A percentile compares a stretch with the other conserved stretches of the same genome.
Evolutionary conservation across 2,329 filamentous ascomycete species (phyloP).

Genomic region (Alternaria triticimaculans): DNA sequence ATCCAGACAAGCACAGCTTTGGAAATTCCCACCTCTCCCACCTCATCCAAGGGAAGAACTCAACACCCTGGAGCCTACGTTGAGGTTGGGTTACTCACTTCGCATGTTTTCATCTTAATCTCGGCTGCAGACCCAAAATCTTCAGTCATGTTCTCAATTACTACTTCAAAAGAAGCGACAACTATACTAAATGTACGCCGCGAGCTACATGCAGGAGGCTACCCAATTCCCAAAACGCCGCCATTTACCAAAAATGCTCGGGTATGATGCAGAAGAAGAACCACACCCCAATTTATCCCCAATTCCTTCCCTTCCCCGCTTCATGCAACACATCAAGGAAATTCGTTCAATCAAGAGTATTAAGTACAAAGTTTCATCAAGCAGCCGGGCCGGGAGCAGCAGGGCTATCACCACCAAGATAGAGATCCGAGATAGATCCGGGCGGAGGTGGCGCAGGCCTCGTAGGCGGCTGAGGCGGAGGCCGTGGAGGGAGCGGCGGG

Average conservation of each 20-base stretch:
- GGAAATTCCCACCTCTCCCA: neutral
- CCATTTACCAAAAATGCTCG: neutral
- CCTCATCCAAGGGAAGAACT: fast-evolving
- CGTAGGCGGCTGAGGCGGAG: neutral
- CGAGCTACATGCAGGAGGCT: neutral
- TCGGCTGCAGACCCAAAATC: neutral
- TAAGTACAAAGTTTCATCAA: neutral
- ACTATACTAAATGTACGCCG: neutral
- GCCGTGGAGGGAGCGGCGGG: neutral
- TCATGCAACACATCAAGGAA: neutral
- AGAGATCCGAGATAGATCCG: neutral
- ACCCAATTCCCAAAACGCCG: neutral
- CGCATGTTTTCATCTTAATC: too few species aligned
- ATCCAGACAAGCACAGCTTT: neutral
- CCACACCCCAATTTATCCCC: neutral
- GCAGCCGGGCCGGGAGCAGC: neutral
- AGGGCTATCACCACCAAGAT: neutral
- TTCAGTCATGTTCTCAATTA: neutral
- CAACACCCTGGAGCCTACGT: neutral
- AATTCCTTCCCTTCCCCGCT: neutral
- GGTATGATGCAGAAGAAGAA: constrained; percentile 4
- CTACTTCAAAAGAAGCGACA: neutral
- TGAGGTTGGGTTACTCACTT: neutral
- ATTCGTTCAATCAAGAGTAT: neutral
- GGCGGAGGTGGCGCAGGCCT: neutral